phyloP scores from a whole-genome alignment of 2,329 filamentous ascomycete species.

The Metarhizium anisopliae region DNA sequence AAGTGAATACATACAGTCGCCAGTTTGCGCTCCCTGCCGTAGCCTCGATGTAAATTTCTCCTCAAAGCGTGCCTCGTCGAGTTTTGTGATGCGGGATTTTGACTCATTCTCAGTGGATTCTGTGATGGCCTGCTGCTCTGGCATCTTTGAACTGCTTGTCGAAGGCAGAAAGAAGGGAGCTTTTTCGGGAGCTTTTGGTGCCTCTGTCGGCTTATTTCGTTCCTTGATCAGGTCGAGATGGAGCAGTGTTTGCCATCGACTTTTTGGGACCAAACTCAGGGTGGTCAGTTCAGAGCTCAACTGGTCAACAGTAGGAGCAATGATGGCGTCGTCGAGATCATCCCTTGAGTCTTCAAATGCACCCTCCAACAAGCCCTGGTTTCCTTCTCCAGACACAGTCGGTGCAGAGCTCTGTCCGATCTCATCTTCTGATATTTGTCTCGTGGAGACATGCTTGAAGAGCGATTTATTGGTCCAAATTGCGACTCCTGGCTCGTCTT shows the following conservation, averaged over 20 bases:
- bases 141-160: slow-evolving; percentile 35
- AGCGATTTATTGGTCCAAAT: slow-evolving; percentile 93
- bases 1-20: slow-evolving; percentile 47
- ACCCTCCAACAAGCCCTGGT: slow-evolving; percentile 64
- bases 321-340: slow-evolving; percentile 43
- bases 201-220: slow-evolving; percentile 88
- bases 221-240: slow-evolving; percentile 88
- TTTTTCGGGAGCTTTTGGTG: slow-evolving; percentile 85
- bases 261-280: slow-evolving; percentile 80
- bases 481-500: slow-evolving; percentile 77
- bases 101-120: slow-evolving; percentile 32
- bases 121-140: slow-evolving; percentile 23
- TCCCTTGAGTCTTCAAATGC: slow-evolving; percentile 55
- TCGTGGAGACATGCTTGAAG: slow-evolving; percentile 80
- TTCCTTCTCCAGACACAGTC: slow-evolving; percentile 75
- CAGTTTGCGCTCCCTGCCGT: slow-evolving; percentile 40
- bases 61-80: slow-evolving; percentile 50
- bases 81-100: slow-evolving; percentile 59
- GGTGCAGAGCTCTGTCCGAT: slow-evolving; percentile 58
- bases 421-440: slow-evolving; percentile 72
- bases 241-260: slow-evolving; percentile 87
- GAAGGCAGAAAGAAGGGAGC: slow-evolving; percentile 91
- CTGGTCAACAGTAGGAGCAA: slow-evolving; percentile 59
- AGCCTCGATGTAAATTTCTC: slow-evolving; percentile 51
- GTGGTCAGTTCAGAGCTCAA: slow-evolving; percentile 78